phyloP scores from a whole-genome alignment of 306 rosid genomes.

The Fagus crenata region DNA sequence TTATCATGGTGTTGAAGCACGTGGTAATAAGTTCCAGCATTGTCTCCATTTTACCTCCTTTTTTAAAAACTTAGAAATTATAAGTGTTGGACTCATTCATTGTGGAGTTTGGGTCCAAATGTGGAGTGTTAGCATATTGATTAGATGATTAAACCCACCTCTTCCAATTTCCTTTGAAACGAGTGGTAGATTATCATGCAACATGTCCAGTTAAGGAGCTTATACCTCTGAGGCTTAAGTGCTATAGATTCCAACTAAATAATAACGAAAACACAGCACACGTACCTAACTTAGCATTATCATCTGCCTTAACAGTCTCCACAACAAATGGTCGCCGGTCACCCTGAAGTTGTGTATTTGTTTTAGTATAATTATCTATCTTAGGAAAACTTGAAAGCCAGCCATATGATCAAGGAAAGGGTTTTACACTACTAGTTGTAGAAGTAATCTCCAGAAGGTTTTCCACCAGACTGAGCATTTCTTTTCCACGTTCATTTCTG shows the following conservation, averaged over 20 bases:
- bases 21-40: too few species aligned
- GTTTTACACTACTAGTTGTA: constrained; percentile 60
- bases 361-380: constrained; percentile 11
- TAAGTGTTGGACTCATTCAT: too few species aligned
- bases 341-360: constrained; percentile 55
- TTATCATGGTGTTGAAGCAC: too few species aligned
- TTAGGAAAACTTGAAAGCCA: not conserved
- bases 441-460: constrained; percentile 69
- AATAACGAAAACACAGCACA: constrained; percentile 14
- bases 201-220: not conserved
- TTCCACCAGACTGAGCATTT: constrained; percentile 77
- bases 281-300: constrained; percentile 83
- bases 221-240: not conserved
- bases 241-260: not conserved
- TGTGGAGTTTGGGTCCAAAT: too few species aligned
- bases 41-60: too few species aligned
- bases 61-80: too few species aligned
- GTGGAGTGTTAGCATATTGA: too few species aligned
- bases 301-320: constrained; percentile 98
- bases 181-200: not conserved
- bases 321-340: constrained; percentile 70
- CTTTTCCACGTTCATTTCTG: constrained; percentile 93
- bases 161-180: too few species aligned
- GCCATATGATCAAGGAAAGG: constrained; percentile 28
- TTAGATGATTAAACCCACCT: too few species aligned